Conservation (phyloP, 768 basidiomycete species). For the Mycena maculata region DNA sequence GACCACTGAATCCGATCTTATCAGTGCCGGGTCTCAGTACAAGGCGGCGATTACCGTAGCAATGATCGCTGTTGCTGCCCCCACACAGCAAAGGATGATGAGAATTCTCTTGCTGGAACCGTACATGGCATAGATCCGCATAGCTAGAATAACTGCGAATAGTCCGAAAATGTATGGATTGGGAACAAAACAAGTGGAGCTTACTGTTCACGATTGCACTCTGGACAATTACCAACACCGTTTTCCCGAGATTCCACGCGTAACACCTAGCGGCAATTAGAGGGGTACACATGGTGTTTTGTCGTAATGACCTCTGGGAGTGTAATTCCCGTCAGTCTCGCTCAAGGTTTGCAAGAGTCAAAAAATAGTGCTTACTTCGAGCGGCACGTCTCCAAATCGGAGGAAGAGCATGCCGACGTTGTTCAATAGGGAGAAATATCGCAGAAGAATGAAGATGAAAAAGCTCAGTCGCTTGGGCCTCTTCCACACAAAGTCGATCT, state of each 20-base stretch:
- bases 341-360: too few relatives aligned
- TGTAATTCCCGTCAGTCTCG: too few relatives aligned
- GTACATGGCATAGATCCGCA: not conserved
- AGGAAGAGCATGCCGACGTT: not conserved
- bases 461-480: not conserved
- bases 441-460: not conserved
- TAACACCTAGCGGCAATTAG: slow-evolving; percentile 2
- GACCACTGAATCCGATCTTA: slow-evolving; percentile 1
- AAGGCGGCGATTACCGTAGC: too few relatives aligned
- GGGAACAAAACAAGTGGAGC: not conserved
- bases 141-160: not conserved
- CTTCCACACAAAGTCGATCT: not conserved
- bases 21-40: not conserved
- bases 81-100: not conserved
- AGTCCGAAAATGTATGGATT: too few relatives aligned
- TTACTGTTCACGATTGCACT: not conserved
- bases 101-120: not conserved
- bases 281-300: not conserved
- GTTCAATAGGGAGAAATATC: not conserved
- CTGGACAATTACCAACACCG: not conserved
- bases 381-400: not conserved
- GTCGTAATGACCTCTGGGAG: too few relatives aligned
- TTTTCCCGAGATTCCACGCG: not conserved
- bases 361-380: not conserved
- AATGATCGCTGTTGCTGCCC: too few relatives aligned